Evolutionary conservation across 1,284 basidiomycete species (phyloP).

Genomic region (Pseudomicrostroma phylloplanum): DNA sequence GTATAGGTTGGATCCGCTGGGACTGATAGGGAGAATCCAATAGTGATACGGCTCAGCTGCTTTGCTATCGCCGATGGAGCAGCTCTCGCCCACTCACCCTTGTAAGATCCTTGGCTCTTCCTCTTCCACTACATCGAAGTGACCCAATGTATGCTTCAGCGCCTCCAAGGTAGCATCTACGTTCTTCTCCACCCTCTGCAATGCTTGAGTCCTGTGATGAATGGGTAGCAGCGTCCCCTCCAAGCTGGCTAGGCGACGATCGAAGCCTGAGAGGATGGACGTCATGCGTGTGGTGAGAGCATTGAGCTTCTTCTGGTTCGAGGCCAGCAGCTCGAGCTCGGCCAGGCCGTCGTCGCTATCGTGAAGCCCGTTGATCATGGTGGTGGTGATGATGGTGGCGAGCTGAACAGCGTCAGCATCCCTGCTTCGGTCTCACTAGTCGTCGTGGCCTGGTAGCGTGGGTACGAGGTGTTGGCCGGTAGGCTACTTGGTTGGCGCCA

Average conservation of each 20-base stretch:
- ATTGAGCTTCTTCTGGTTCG: conserved; percentile 50
- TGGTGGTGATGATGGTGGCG: background rate
- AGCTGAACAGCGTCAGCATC: too few species aligned
- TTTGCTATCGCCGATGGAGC: background rate
- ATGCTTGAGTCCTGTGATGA: conserved; percentile 44
- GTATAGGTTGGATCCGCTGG: conserved; percentile 32
- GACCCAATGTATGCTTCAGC: conserved; percentile 40
- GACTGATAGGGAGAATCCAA: conserved; percentile 6
- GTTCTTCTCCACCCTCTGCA: conserved; percentile 33
- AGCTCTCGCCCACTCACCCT: conserved; percentile 15
- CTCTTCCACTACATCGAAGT: conserved; percentile 44
- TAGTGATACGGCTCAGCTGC: background rate
- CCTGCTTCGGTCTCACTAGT: too few species aligned
- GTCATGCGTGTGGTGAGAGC: conserved; percentile 51
- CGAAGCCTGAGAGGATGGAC: conserved; percentile 51
- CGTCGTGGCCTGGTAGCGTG: too few species aligned
- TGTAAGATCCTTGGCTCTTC: conserved; percentile 44
- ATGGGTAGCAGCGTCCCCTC: conserved; percentile 48
- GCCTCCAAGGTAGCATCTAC: conserved; percentile 37
- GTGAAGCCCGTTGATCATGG: conserved; percentile 5
- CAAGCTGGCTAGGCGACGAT: conserved; percentile 50
- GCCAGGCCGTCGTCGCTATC: conserved; percentile 44
- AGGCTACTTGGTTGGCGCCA: too few species aligned
- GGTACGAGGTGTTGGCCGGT: too few species aligned
- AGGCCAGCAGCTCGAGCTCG: conserved; percentile 52